Evolutionary conservation across 2,329 filamentous ascomycete genomes (phyloP), one percentile per base, ranked within the genome.

Genomic region (Zymoseptoria tritici): DNA sequence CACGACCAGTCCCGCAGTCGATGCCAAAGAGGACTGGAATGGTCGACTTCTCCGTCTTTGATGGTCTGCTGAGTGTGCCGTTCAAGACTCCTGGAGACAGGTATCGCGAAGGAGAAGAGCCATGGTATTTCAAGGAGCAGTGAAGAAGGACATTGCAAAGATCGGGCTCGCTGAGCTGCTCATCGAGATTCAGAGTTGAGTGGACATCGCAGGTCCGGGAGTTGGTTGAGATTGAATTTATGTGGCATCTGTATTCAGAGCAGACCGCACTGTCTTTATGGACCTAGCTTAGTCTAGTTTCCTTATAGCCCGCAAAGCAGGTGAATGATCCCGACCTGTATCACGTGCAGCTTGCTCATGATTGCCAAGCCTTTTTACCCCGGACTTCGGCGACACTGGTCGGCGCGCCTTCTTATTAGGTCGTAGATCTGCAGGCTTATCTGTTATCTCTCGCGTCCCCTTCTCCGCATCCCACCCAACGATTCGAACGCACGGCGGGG

Each of bases 61-160:
- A 78, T 26, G 77, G 74, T 7, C 74, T 73, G 9, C 72, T 90
- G 29, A 85, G 86, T 49, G 77, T 90, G 20, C 88, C 88, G 0
- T 87, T 90, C 77, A 69, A 79, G 67, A 74, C 80, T 61, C 87
- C 88, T 19, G 84, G 81, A 9, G 75, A 78, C 54, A 67, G 66
- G 56, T 85, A 85, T 68, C 16, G 36, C 36, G 74, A 71, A 19
- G 75, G 65, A 2, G 74, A 69, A 55, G 69, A 73, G 66, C 79
- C 79, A 9, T 81, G 79, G 79, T 78, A 76, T 59, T 75, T 75
- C 60, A 71, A 59, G 57, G 68, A 71, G 57, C 54, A 61, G 51
- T 52, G 50, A 52, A 20, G 36, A 6, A 29, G 26, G 7, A 29
- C 8, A 9, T 29, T 29, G 26, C 26, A 8, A 8, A 29, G 26